Evolutionary conservation across 805 yeast species (phyloP).

Genomic region (Starmerella stigmatis): DNA sequence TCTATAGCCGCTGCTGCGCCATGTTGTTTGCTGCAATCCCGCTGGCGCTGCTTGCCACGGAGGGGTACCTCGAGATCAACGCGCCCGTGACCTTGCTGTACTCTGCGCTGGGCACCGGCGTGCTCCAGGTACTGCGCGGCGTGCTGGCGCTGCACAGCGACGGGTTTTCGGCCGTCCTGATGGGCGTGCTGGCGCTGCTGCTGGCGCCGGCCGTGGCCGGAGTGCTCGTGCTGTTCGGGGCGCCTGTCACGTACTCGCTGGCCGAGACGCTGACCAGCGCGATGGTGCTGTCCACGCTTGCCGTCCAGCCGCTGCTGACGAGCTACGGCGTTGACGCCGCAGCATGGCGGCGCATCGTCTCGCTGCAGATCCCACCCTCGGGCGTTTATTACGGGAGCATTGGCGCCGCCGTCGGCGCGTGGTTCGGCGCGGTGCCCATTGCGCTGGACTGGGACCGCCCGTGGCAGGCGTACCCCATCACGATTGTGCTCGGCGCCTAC

Average conservation of each 20-base stretch:
- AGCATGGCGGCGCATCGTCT: slow-evolving; percentile 33
- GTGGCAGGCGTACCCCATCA: slow-evolving; percentile 95
- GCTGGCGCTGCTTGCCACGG: slow-evolving; percentile 15
- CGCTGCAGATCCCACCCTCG: slow-evolving; percentile 26
- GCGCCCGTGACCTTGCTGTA: slow-evolving; percentile 10
- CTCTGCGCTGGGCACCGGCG: slow-evolving; percentile 6
- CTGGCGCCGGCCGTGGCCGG: slow-evolving; percentile 26
- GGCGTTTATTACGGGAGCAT: slow-evolving; percentile 33
- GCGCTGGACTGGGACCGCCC: slow-evolving; percentile 97
- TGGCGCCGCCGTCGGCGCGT: slow-evolving; percentile 54
- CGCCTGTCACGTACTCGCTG: slow-evolving; percentile 49
- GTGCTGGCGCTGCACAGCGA: slow-evolving; percentile 12
- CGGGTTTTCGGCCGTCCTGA: slow-evolving; percentile 25
- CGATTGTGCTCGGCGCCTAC: slow-evolving; percentile 69
- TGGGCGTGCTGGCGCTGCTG: slow-evolving; percentile 27
- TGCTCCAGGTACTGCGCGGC: slow-evolving; percentile 13
- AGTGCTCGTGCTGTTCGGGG: slow-evolving; percentile 59
- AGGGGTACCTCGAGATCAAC: slow-evolving; percentile 16
- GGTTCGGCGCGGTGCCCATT: slow-evolving; percentile 89
- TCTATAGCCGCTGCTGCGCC: too few species aligned
- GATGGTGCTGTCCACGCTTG: slow-evolving; percentile 48
- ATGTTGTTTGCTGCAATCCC: slow-evolving; percentile 21
- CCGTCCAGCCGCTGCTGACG: slow-evolving; percentile 55
- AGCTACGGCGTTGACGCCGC: slow-evolving; percentile 43
- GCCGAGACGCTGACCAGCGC: slow-evolving; percentile 52